A percentile compares a stretch with the other conserved stretches of the same genome.
Evolutionary conservation across 371 early-diverging fungal species (phyloP).

Genomic region (Actinomucor elegans): DNA sequence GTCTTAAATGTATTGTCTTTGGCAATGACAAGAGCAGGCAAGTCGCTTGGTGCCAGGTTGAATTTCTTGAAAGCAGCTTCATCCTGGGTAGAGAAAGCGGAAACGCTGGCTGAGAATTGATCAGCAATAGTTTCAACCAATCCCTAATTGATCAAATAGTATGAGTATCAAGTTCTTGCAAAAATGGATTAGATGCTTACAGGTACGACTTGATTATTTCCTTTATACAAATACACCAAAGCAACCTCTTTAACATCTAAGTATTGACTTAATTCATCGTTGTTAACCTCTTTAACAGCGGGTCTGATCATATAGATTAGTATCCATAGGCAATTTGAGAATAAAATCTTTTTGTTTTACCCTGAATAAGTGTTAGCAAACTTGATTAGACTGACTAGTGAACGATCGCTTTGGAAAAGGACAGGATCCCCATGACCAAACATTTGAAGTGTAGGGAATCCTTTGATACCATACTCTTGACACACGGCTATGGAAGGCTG

Average conservation of each 20-base stretch:
- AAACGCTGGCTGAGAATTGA: conserved; percentile 19
- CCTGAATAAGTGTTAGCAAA: conserved; percentile 49
- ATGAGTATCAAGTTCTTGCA: neutral
- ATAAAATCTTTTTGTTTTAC: conserved; percentile 14
- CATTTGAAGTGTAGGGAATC: conserved; percentile 84
- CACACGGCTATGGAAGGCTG: conserved; percentile 43
- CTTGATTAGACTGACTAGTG: conserved; percentile 43
- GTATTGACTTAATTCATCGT: conserved; percentile 15
- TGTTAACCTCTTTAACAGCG: conserved; percentile 23
- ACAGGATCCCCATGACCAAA: conserved; percentile 22
- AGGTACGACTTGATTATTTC: conserved; percentile 8
- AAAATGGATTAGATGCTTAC: neutral
- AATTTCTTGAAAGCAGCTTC: conserved; percentile 20
- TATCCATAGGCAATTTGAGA: neutral
- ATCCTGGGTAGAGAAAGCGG: conserved; percentile 38
- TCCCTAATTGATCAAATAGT: too few relatives aligned
- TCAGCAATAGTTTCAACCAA: conserved; percentile 27
- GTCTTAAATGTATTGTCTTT: conserved; percentile 33
- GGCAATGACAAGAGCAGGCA: conserved; percentile 35
- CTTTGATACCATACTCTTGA: conserved; percentile 58
- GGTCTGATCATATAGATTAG: conserved; percentile 12
- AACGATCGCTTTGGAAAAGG: conserved; percentile 43
- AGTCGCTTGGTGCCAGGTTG: conserved; percentile 16
- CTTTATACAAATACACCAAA: conserved; percentile 33
- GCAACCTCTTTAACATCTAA: conserved; percentile 29